phyloP scores from a whole-genome alignment of 1,139 yeast genomes.

The Trichomonascaceae sp. region DNA sequence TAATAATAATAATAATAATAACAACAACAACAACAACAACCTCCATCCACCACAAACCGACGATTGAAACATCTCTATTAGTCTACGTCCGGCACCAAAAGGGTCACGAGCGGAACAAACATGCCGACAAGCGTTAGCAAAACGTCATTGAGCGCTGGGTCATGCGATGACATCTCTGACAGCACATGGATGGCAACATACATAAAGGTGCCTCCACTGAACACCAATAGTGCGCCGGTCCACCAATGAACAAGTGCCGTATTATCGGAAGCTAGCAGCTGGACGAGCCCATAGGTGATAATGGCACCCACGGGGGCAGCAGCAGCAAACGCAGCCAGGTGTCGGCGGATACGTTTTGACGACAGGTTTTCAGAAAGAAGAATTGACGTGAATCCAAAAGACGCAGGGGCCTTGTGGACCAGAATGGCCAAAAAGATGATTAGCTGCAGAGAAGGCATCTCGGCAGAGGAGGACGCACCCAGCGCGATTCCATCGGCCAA shows the following conservation, averaged over 20 bases:
- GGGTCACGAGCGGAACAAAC: slow-evolving; percentile 22
- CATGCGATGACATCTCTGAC: slow-evolving; percentile 14
- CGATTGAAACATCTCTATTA: too few relatives aligned
- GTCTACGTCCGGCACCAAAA: slow-evolving; percentile 20
- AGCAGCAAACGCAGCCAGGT: slow-evolving; percentile 35
- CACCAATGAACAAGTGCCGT: slow-evolving; percentile 25
- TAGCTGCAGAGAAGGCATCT: slow-evolving; percentile 34
- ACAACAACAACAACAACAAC: too few relatives aligned
- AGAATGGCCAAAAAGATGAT: slow-evolving; percentile 47
- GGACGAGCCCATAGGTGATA: slow-evolving; percentile 31
- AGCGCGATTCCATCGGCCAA: slow-evolving; percentile 65
- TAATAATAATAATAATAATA: too few relatives aligned
- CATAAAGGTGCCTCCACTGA: slow-evolving; percentile 63
- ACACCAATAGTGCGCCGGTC: slow-evolving; percentile 41
- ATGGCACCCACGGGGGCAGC: slow-evolving; percentile 44
- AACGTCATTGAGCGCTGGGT: slow-evolving; percentile 10
- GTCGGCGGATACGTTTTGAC: slow-evolving; percentile 27
- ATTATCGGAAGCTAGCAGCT: slow-evolving; percentile 20
- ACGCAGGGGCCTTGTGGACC: slow-evolving; percentile 64
- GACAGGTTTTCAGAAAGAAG: slow-evolving; percentile 29
- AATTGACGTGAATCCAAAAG: slow-evolving; percentile 53
- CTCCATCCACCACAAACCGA: too few relatives aligned
- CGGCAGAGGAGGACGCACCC: slow-evolving; percentile 45
- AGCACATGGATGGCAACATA: slow-evolving; percentile 48
- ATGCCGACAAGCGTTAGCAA: slow-evolving; percentile 20